Conservation (phyloP, 495 filamentous ascomycete genomes). For the Daldinia caldariorum region DNA sequence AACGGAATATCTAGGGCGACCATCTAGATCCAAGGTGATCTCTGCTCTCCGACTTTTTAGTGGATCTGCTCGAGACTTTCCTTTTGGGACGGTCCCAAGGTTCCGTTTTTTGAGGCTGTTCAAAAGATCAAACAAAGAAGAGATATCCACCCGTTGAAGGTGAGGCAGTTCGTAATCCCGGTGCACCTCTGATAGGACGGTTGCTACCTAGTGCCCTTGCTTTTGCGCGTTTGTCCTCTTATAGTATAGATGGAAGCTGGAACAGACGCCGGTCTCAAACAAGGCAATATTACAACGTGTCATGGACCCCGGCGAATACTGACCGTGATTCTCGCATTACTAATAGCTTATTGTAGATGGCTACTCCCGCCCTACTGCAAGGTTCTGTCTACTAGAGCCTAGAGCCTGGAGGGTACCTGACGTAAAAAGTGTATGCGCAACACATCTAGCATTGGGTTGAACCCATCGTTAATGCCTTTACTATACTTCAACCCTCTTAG, state of each 20-base stretch:
- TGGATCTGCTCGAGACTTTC: constrained; percentile 1
- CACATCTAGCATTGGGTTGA: constrained; percentile 2
- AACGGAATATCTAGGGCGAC: background rate
- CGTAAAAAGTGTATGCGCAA: background rate
- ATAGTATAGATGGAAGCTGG: constrained; percentile 3
- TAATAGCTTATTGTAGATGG: background rate
- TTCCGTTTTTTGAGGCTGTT: background rate
- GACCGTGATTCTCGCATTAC: background rate
- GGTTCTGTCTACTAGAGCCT: too few species aligned
- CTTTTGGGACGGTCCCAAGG: background rate
- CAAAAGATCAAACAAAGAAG: background rate
- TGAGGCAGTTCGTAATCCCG: background rate
- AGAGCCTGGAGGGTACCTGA: background rate
- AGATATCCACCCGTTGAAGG: background rate
- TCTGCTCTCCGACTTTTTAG: background rate
- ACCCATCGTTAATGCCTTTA: constrained; percentile 30
- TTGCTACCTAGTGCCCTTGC: background rate
- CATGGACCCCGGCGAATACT: background rate
- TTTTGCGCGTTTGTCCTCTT: background rate
- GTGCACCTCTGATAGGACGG: background rate
- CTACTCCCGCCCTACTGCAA: background rate
- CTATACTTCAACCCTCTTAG: constrained; percentile 31
- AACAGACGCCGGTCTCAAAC: background rate
- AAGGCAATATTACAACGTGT: constrained; percentile 2
- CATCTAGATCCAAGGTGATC: constrained; percentile 4